Percentiles rank a stretch among this genome's conserved stretches.
These are phyloP conservation scores for Venustampulla echinocandica DNA, from an alignment of 495 filamentous ascomycete species.

Conservation along the genomic window DNA sequence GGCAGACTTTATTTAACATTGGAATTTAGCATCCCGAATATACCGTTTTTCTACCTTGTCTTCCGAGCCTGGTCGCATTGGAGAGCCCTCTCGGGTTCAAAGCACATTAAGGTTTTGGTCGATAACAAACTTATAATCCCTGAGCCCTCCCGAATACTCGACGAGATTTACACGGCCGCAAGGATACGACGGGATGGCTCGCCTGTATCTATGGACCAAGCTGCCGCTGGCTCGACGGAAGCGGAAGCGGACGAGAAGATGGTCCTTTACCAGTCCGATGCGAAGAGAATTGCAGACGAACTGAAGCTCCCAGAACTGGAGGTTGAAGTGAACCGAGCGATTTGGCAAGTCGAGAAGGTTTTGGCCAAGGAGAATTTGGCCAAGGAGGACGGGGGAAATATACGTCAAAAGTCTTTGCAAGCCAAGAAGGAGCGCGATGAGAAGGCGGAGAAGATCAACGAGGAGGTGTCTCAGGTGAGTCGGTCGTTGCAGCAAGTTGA, in stretches of 20 bases:
- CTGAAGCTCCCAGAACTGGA: conserved; percentile 76
- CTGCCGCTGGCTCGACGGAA: conserved; percentile 2
- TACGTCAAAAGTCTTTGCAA: too few relatives aligned
- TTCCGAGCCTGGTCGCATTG: conserved; percentile 69
- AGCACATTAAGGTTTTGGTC: conserved; percentile 74
- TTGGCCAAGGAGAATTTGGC: too few relatives aligned
- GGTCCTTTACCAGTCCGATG: conserved; percentile 51
- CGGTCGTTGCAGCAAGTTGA: too few relatives aligned
- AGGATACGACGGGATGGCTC: conserved; percentile 11
- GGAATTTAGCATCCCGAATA: conserved; percentile 65
- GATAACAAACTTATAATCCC: conserved; percentile 57
- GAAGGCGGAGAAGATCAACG: too few relatives aligned
- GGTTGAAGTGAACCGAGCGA: conserved; percentile 81
- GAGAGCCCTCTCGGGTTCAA: conserved; percentile 72
- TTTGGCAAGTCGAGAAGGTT: conserved; percentile 72
- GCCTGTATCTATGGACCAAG: too few relatives aligned
- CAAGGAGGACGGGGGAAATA: too few relatives aligned
- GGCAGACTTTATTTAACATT: neutral
- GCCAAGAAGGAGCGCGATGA: too few relatives aligned
- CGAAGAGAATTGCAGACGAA: conserved; percentile 55
- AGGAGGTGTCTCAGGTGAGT: too few relatives aligned
- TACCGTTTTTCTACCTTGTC: conserved; percentile 94
- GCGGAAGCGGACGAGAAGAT: conserved; percentile 38
- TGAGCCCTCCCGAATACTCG: conserved; percentile 54
- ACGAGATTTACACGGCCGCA: conserved; percentile 58